Conservation (phyloP, 2,329 filamentous ascomycete species). For the Pyricularia sp. region DNA sequence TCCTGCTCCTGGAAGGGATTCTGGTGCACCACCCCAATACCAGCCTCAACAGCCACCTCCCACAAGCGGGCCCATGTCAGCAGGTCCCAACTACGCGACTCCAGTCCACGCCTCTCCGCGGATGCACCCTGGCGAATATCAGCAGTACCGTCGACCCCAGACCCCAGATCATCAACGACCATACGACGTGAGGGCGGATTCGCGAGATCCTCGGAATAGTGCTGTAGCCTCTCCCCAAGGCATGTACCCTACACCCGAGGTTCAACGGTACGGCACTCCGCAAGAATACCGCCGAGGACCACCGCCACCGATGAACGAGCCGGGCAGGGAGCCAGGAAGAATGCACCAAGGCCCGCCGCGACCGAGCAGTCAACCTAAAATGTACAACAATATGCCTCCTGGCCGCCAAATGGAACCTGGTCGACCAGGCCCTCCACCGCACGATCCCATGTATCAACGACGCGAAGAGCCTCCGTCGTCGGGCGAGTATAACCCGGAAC, state of each 20-base stretch:
- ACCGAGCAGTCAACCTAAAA: slow-evolving; percentile 39
- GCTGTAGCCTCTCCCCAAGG: slow-evolving; percentile 35
- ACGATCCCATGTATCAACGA: slow-evolving; percentile 27
- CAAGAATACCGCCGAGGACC: slow-evolving; percentile 39
- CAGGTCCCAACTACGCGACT: slow-evolving; percentile 30
- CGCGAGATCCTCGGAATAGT: slow-evolving; percentile 26
- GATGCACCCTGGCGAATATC: slow-evolving; percentile 46
- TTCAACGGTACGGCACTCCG: slow-evolving; percentile 46
- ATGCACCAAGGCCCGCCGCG: slow-evolving; percentile 27
- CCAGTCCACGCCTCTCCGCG: slow-evolving; percentile 42
- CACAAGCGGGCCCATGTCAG: slow-evolving; percentile 20
- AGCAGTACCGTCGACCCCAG: slow-evolving; percentile 51
- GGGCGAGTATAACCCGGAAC: slow-evolving; percentile 41
- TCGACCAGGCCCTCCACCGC: slow-evolving; percentile 22
- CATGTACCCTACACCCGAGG: slow-evolving; percentile 41
- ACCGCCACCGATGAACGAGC: slow-evolving; percentile 30
- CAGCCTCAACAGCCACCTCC: slow-evolving; percentile 20
- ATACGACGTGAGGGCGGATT: slow-evolving; percentile 30
- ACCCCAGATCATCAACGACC: slow-evolving; percentile 56
- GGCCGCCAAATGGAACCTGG: slow-evolving; percentile 33
- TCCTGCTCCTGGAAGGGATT: slow-evolving; percentile 24
- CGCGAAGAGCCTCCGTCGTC: slow-evolving; percentile 32
- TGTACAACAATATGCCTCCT: slow-evolving; percentile 27
- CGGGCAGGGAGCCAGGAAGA: slow-evolving; percentile 25
- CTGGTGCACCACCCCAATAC: slow-evolving; percentile 22